Evolutionary conservation across 805 yeast species (phyloP), one percentile per base, ranked within the genome.

Genomic region (Saccharomycopsis sp.): DNA sequence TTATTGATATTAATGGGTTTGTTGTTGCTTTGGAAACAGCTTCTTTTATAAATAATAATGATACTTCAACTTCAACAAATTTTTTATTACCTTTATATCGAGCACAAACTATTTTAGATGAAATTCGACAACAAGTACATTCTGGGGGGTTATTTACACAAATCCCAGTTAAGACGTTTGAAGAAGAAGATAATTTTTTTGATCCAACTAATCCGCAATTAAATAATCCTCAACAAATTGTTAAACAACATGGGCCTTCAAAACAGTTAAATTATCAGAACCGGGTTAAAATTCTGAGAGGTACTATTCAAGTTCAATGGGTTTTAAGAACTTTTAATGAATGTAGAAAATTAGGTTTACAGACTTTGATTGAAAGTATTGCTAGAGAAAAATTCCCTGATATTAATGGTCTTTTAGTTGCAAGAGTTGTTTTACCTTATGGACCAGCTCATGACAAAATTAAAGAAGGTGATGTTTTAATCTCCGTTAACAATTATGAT

Each of bases 231-330:
- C 14, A 24, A 14, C 17, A 19, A 20, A 2, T 38, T n/a, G 35
- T 8, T 13, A 23, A 19, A 13, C 20, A 35, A n/a, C 40, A 41
- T n/a, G 48, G 23, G 6, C 27, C 34, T 7, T 19, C 41, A 13
- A 44, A 40, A n/a, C 40, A 40, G 27, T 39, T 47, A n/a, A 48
- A 50, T 19, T 6, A 23, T 24, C 51, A 50, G 35, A 48, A 47
- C 26, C 41, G 51, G 32, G 40, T 50, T 26, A 50, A 47, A 38
- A 47, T 50, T 26, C 39, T 44, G 26, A 33, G 53, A 26, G 53
- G 53, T 27, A 47, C 53, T 11, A 50, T 50, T 16, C 53, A 50
- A 40, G 53, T 50, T 26, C 53, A 50, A 26, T 50, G 53, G 53
- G 51, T 50, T n/a, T 40, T 50, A 14, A 50, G 41, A 26, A 50